A percentile compares a stretch with the other conserved stretches of the same genome.
Evolutionary conservation across 192 early-diverging fungal species (phyloP).

Genomic region (Coemansia sp.): DNA sequence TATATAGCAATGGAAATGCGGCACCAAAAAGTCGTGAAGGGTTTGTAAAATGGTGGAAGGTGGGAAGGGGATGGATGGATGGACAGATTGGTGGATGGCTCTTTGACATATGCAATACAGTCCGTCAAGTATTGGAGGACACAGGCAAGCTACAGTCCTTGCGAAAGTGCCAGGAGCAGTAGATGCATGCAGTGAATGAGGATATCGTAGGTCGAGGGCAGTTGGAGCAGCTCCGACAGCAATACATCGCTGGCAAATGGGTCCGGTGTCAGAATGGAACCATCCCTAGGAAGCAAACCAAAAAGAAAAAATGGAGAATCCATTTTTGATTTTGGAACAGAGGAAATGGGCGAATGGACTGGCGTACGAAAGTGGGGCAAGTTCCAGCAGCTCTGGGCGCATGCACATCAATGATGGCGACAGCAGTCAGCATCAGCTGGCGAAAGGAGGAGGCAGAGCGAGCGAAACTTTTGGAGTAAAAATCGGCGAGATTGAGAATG

Average conservation of each 20-base stretch:
- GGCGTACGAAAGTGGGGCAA: not conserved
- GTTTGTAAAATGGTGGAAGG: no score
- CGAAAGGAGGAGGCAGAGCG: slow-evolving; percentile 4
- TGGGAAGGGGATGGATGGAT: no score
- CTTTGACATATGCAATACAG: not conserved
- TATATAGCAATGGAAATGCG: not conserved
- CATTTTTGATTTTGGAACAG: not conserved
- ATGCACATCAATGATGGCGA: not conserved
- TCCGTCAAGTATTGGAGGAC: not conserved
- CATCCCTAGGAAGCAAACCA: not conserved
- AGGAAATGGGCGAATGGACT: not conserved
- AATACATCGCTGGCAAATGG: not conserved
- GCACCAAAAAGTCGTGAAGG: not conserved
- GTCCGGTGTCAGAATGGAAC: not conserved
- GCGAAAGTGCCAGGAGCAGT: not conserved
- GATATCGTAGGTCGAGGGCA: not conserved
- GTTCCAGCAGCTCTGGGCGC: not conserved
- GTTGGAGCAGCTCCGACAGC: not conserved
- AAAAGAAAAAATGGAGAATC: not conserved
- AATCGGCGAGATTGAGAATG: not conserved
- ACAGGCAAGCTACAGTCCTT: not conserved
- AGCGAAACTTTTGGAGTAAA: not conserved
- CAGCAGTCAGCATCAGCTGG: not conserved
- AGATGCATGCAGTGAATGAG: not conserved
- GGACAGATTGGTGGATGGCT: not conserved